A percentile compares a stretch with the other conserved stretches of the same genome.
These are phyloP conservation scores for Delphinella strobiligena DNA, from an alignment of 2,329 filamentous ascomycete species.

Conservation along the genomic window DNA sequence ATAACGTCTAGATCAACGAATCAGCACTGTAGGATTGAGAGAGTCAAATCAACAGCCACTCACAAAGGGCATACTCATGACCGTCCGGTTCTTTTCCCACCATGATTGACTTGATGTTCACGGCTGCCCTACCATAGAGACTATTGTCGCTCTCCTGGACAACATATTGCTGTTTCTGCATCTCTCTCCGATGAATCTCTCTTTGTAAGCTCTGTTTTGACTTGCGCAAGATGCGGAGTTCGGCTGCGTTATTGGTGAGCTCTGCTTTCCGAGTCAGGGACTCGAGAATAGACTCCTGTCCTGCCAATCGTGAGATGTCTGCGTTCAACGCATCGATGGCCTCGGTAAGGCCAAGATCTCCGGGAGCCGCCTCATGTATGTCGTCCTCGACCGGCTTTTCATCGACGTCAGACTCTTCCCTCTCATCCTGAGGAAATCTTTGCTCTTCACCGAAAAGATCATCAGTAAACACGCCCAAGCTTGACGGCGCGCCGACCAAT, in stretches of 20 bases:
- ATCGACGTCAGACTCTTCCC: constrained; percentile 54
- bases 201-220: constrained; percentile 86
- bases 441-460: constrained; percentile 87
- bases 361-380: constrained; percentile 87
- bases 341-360: constrained; percentile 84
- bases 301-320: constrained; percentile 77
- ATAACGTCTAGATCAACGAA: constrained; percentile 59
- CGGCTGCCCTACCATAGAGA: constrained; percentile 78
- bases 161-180: constrained; percentile 93
- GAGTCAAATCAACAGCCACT: constrained; percentile 16
- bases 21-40: constrained; percentile 14
- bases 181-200: constrained; percentile 85
- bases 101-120: constrained; percentile 86
- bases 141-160: constrained; percentile 97
- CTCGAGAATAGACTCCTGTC: constrained; percentile 84
- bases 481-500: constrained; percentile 73
- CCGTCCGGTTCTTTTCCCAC: constrained; percentile 87
- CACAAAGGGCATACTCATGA: constrained; percentile 79
- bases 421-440: constrained; percentile 74
- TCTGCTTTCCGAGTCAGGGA: constrained; percentile 89
- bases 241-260: constrained; percentile 89
- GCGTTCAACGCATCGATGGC: constrained; percentile 79
- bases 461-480: constrained; percentile 85
- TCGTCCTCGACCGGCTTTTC: constrained; percentile 60
- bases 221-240: constrained; percentile 82